phyloP scores from a whole-genome alignment of 2,329 filamentous ascomycete genomes.

The Monilinia laxa region DNA sequence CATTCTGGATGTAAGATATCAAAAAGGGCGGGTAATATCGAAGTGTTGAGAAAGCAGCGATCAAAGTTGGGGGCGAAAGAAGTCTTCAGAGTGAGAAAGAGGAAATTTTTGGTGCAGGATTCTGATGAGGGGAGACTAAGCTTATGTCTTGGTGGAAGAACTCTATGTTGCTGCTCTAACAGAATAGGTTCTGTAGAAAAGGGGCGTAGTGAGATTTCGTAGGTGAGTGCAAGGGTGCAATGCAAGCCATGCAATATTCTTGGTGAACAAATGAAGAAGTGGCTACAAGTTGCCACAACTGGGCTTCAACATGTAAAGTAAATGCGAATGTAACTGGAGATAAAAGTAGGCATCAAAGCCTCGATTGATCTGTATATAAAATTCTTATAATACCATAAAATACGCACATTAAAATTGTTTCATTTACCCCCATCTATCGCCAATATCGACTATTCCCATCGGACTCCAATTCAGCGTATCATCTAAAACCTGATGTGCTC shows the following conservation, averaged over 20 bases:
- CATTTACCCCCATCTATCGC: constrained; percentile 19
- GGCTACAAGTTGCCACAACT: neutral
- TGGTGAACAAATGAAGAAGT: neutral
- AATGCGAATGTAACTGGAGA: neutral
- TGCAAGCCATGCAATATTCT: neutral
- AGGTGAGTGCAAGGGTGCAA: neutral
- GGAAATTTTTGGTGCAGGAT: neutral
- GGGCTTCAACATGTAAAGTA: neutral
- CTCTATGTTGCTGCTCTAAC: neutral
- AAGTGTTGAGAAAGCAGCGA: neutral
- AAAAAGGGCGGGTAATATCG: neutral
- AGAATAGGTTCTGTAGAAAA: neutral
- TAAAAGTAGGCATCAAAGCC: neutral
- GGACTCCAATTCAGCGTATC: constrained; percentile 15
- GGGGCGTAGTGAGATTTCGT: neutral
- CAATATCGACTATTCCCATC: constrained; percentile 22
- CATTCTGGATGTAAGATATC: constrained; percentile 2
- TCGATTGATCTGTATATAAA: neutral
- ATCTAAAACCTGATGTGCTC: constrained; percentile 4
- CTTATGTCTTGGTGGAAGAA: neutral
- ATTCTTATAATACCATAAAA: neutral
- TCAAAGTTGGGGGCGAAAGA: neutral
- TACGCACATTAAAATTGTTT: neutral
- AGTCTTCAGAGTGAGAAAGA: neutral
- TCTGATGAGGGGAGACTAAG: neutral